Conservation (phyloP, 2,329 filamentous ascomycete genomes). For the Leptographium flavum region DNA sequence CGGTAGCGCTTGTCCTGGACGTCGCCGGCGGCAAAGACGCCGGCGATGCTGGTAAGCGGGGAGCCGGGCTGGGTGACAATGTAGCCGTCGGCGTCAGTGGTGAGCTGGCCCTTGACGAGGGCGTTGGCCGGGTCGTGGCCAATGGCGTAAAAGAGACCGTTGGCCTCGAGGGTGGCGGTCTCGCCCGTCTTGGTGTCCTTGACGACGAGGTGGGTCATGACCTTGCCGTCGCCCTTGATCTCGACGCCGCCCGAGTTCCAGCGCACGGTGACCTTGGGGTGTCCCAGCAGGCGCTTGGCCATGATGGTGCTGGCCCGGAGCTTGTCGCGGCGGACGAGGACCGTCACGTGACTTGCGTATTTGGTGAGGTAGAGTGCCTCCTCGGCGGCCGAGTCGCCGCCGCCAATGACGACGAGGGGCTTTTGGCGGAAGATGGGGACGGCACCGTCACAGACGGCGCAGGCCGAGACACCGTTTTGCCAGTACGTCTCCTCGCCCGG, state of each 20-base stretch:
- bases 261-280: constrained; percentile 82
- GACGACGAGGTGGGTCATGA: constrained; percentile 81
- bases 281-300: constrained; percentile 65
- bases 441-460: constrained; percentile 93
- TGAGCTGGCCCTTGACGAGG: constrained; percentile 77
- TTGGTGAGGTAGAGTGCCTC: constrained; percentile 96
- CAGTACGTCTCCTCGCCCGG: constrained; percentile 90
- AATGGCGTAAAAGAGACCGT: constrained; percentile 92
- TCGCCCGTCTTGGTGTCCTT: constrained; percentile 64
- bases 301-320: constrained; percentile 85
- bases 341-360: constrained; percentile 89
- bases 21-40: constrained; percentile 92
- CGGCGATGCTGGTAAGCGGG: constrained; percentile 72
- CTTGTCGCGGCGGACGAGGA: constrained; percentile 77
- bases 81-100: constrained; percentile 83
- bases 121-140: constrained; percentile 87
- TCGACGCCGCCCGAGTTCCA: constrained; percentile 75
- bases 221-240: constrained; percentile 69
- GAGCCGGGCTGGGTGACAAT: constrained; percentile 80
- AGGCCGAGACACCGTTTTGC: constrained; percentile 93
- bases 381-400: constrained; percentile 92
- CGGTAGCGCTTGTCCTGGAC: constrained; percentile 98
- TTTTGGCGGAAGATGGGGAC: constrained; percentile 97
- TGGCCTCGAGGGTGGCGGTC: constrained; percentile 75
- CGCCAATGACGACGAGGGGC: constrained; percentile 88